Evolutionary conservation across 805 yeast genomes (phyloP).

Genomic region (Wilhelminamyces savonicus): DNA sequence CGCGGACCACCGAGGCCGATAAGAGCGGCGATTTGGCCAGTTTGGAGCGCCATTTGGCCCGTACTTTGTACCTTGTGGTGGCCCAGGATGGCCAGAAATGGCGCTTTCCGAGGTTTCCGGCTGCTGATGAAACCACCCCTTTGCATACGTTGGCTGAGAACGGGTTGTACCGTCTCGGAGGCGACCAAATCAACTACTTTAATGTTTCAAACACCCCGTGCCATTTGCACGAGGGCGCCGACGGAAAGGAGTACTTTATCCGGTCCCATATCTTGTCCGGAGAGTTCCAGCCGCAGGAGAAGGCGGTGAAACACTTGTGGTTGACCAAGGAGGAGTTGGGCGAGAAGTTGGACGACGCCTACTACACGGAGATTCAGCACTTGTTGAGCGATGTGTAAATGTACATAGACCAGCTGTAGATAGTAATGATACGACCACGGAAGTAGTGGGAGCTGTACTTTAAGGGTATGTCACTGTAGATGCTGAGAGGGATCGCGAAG

Average conservation of each 20-base stretch:
- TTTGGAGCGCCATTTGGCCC: conserved; percentile 71
- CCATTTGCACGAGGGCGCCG: conserved; percentile 47
- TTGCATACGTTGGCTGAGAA: conserved; percentile 70
- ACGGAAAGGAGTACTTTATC: conserved; percentile 56
- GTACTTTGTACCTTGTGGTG: conserved; percentile 73
- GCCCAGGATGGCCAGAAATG: conserved; percentile 45
- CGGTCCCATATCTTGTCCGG: conserved; percentile 90
- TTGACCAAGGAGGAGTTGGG: conserved; percentile 72
- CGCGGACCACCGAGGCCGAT: conserved; percentile 79
- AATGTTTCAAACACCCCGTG: conserved; percentile 88
- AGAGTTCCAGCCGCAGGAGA: conserved; percentile 42
- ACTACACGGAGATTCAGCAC: conserved; percentile 50
- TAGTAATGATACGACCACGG: too few species aligned
- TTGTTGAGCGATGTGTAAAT: conserved; percentile 36
- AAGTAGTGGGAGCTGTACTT: too few species aligned
- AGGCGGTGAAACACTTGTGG: conserved; percentile 64
- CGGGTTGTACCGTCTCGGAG: conserved; percentile 69
- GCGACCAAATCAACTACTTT: conserved; percentile 75
- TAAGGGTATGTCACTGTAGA: too few species aligned
- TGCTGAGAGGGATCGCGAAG: too few species aligned
- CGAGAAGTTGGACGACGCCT: conserved; percentile 44
- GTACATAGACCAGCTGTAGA: too few species aligned
- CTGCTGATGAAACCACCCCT: conserved; percentile 17
- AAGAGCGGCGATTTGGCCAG: conserved; percentile 51
- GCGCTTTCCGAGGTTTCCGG: conserved; percentile 71